phyloP scores from a whole-genome alignment of 345 rosid species.

The Camelina laxa region DNA sequence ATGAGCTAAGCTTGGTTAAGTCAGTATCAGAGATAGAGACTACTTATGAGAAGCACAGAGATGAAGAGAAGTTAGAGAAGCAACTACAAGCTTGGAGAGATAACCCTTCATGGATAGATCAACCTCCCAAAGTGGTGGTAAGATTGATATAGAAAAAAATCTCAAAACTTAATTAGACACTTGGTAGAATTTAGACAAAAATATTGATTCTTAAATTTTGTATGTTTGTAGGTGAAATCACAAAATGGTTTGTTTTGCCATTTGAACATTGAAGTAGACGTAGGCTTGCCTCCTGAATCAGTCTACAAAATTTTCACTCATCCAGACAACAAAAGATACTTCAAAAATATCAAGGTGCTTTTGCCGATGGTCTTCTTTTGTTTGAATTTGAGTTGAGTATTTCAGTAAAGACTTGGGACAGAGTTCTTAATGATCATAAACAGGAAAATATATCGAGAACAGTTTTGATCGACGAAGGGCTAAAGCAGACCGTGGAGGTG shows the following conservation, averaged over 20 bases:
- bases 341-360: constrained; percentile 86
- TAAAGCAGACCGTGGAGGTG: constrained; percentile 69
- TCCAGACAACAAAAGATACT: constrained; percentile 86
- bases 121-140: constrained; percentile 67
- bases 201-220: not conserved
- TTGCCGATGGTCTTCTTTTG: not conserved
- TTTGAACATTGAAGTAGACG: constrained; percentile 34
- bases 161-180: not conserved
- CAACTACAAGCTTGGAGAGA: constrained; percentile 83
- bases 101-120: constrained; percentile 74
- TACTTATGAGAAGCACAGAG: constrained; percentile 2
- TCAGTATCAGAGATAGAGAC: constrained; percentile 30
- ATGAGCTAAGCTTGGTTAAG: constrained; percentile 27
- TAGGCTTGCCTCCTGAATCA: constrained; percentile 64
- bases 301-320: constrained; percentile 78
- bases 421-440: constrained; percentile 5
- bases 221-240: constrained; percentile 57
- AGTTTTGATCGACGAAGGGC: constrained; percentile 72
- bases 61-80: constrained; percentile 55
- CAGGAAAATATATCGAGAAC: constrained; percentile 82
- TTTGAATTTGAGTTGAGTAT: constrained; percentile 3
- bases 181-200: not conserved
- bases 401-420: not conserved
- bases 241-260: constrained; percentile 43
- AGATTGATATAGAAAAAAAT: not conserved